Base-by-base conservation (phyloP, 306 rosid genomes). In the Castanospermum australe region DNA sequence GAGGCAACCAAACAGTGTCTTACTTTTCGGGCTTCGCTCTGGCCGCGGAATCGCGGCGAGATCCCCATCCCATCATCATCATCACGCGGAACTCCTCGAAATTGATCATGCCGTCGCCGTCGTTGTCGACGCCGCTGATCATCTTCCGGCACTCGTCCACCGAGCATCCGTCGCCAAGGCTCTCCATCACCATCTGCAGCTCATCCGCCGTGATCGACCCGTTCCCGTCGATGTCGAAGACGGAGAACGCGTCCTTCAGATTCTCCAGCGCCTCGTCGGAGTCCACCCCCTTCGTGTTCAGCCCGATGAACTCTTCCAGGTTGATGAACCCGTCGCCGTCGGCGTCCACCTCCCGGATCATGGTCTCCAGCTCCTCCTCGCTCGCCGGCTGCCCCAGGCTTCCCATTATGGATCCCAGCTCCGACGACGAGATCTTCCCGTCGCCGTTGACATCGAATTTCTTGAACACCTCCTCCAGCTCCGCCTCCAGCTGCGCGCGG, bases 361-460 rank as follows among this genome's bases (percentile, higher is more conserved):
- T 93, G 22, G 11, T 66, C 5, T 39, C n/a, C 2, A 92, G 84
- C 68, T 94, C 99, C 24, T 92, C 93, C n/a, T 92, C 87, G 3
- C 78, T 75, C 0, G 94, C 25, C 0, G 88, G 79, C 4, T 92
- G 89, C 0, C 99, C 97, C 0, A 94, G 80, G 76, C 89, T 86
- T 8, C 83, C 75, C 92, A 92, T 75, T 11, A 94, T 92, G 30
- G 97, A 82, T 8, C 95, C 95, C 1, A 94, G 88, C 25, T 94
- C 99, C 1, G 93, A 83, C 2, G 92, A 35, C 5, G 92, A 94
- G 89, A 94, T 94, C 89, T 83, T 91, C 6, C 95, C 99, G 67
- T 94, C 97, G 22, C 97, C 97, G 50, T 94, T 94, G 0, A 84
- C 97, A 59, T 95, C 99, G 50, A 95, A 92, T 79, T 82, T 92